These are phyloP conservation scores for Kwoniella bestiolae DNA, from an alignment of 768 basidiomycete genomes.

Conservation along the genomic window DNA sequence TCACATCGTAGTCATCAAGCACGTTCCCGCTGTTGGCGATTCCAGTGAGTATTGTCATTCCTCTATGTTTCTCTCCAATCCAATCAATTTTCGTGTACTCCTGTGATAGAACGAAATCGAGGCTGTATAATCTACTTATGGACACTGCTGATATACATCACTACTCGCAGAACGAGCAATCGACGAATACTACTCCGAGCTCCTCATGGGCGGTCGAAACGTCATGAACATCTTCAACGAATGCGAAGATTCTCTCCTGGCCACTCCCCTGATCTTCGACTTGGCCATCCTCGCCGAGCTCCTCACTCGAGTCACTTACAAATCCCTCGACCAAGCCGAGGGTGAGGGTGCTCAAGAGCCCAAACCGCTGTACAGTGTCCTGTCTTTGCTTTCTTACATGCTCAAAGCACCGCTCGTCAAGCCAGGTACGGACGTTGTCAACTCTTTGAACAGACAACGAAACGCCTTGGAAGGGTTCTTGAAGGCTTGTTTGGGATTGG, in stretches of 20 bases:
- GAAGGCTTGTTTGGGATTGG: conserved; percentile 89
- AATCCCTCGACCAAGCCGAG: too few relatives aligned
- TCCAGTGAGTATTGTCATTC: conserved; percentile 61
- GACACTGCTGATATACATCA: not conserved
- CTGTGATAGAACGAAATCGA: too few relatives aligned
- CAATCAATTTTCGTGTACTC: not conserved
- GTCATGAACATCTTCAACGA: conserved; percentile 88
- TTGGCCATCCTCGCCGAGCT: conserved; percentile 90
- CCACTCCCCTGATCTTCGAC: conserved; percentile 94
- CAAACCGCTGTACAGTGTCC: conserved; percentile 81
- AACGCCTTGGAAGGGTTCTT: conserved; percentile 91
- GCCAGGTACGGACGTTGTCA: conserved; percentile 85
- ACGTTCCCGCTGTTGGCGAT: conserved; percentile 94
- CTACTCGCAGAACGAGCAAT: conserved; percentile 65
- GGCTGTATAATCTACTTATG: not conserved
- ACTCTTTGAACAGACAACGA: conserved; percentile 91
- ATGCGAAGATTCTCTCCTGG: conserved; percentile 96
- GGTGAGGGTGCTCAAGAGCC: conserved; percentile 65
- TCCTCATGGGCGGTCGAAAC: conserved; percentile 93
- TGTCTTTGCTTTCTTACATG: conserved; percentile 94
- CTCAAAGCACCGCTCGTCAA: conserved; percentile 97
- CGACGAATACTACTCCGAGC: conserved; percentile 98
- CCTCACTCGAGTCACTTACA: conserved; percentile 89
- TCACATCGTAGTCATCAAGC: conserved; percentile 96
- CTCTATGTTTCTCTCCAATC: too few relatives aligned